A percentile compares a stretch with the other conserved stretches of the same genome.
Evolutionary conservation across 2,329 filamentous ascomycete genomes (phyloP).

Genomic region (Penicillium sp.): DNA sequence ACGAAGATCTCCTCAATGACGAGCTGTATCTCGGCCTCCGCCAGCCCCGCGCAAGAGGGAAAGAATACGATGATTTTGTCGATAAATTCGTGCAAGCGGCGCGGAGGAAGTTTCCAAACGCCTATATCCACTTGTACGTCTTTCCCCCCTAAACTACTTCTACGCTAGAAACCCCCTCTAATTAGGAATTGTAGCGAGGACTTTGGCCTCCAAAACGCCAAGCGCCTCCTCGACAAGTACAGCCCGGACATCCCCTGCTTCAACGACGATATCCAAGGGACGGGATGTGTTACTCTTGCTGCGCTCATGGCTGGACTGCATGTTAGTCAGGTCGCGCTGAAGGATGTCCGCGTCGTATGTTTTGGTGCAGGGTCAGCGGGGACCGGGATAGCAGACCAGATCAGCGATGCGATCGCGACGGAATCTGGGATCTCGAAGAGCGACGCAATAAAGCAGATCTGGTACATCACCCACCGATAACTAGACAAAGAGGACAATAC

Average conservation of each 20-base stretch:
- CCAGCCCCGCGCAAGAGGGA: slow-evolving; percentile 68
- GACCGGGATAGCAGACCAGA: slow-evolving; percentile 83
- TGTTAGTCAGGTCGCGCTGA: slow-evolving; percentile 68
- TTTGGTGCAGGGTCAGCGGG: slow-evolving; percentile 84
- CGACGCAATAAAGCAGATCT: slow-evolving; percentile 82
- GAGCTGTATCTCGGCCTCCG: slow-evolving; percentile 78
- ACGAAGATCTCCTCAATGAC: slow-evolving; percentile 73
- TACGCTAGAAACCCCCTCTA: too few relatives aligned
- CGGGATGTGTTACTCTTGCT: slow-evolving; percentile 83
- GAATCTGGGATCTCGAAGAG: slow-evolving; percentile 69
- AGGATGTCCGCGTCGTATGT: slow-evolving; percentile 72
- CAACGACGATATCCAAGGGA: slow-evolving; percentile 91
- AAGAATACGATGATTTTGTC: slow-evolving; percentile 77
- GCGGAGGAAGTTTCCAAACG: slow-evolving; percentile 72
- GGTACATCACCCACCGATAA: slow-evolving; percentile 51
- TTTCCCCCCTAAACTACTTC: not conserved
- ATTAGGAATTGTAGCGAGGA: slow-evolving; percentile 61
- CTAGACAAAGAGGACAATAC: not conserved
- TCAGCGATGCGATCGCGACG: slow-evolving; percentile 76
- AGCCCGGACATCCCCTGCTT: slow-evolving; percentile 77
- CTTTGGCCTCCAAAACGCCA: slow-evolving; percentile 78
- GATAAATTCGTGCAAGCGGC: slow-evolving; percentile 73
- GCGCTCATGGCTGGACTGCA: slow-evolving; percentile 78
- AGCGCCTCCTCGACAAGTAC: slow-evolving; percentile 77
- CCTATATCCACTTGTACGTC: slow-evolving; percentile 78